Evolutionary conservation across 805 yeast genomes (phyloP), one percentile per base, ranked within the genome.

Genomic region (Starmerella apis): DNA sequence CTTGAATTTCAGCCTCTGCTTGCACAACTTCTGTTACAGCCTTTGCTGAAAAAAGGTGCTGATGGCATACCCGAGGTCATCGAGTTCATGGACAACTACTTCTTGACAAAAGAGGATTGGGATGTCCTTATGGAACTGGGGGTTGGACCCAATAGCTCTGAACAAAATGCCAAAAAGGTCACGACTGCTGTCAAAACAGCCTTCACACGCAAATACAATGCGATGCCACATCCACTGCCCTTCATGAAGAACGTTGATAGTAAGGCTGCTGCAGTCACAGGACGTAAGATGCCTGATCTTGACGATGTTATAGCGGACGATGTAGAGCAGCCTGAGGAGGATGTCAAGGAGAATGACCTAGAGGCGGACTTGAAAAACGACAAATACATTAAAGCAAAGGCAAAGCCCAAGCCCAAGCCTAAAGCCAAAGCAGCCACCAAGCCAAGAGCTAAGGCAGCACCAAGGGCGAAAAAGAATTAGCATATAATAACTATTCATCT

Each of bases 101-200:
- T 79, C 61, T 65, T 92, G 33, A 83, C 95, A 7, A 83, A 79
- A 60, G 95, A 88, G 51, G 97, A 92, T 65, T 90, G 94, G 88
- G 97, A 90, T 61, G 75, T 74, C 20, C 69, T 92, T 10, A 72
- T 86, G 75, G 96, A 88, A 55, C 77, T 88, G 54, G 82, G 86
- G 16, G 80, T 87, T 11, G 95, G 95, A 0, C 61, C 65, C 7
- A 64, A 64, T 28, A 61, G 59, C 25, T 69, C 71, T 28, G 73
- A 71, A 13, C 72, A 65, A 14, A 61, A 65, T 31, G 71, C 77
- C 16, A 85, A 85, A 65, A 74, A 76, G 59, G 73, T 90, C 4
- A 79, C 90, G 9, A 76, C 95, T 1, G 73, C 80, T n/a, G 79
- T 78, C 14, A 94, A 92, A 64, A 71, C 90, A 5, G 83, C 85